Percentiles rank a stretch among this genome's conserved stretches.
phyloP scores from a whole-genome alignment of 2,329 filamentous ascomycete species.

The Tolypocladium nubicola region DNA sequence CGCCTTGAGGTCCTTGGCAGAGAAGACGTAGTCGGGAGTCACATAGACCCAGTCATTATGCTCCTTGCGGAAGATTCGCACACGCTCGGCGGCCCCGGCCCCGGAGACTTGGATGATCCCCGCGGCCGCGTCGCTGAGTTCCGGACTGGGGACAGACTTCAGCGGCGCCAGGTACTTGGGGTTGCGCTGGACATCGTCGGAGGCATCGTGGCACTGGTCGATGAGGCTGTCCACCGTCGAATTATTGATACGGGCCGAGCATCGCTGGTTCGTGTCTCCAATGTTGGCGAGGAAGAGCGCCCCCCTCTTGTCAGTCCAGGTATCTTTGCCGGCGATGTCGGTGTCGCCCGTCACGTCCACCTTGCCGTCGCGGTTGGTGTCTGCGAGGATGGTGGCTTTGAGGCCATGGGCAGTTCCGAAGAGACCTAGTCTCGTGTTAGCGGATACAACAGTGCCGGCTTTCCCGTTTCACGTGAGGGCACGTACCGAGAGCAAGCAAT shows the following conservation, averaged over 20 bases:
- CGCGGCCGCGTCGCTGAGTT: conserved; percentile 7
- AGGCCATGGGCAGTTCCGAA: not conserved
- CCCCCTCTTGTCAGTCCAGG: conserved; percentile 13
- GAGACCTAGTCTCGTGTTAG: not conserved
- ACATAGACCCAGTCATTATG: conserved; percentile 15
- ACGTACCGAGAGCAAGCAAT: not conserved
- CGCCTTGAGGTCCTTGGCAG: conserved; percentile 10
- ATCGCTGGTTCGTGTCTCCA: conserved; percentile 19
- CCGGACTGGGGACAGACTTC: conserved; percentile 15
- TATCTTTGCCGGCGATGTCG: conserved; percentile 12
- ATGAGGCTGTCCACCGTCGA: conserved; percentile 14
- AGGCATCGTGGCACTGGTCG: conserved; percentile 23
- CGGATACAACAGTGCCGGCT: not conserved
- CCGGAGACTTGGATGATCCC: conserved; percentile 8
- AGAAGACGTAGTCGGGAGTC: conserved; percentile 16
- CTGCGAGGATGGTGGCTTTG: conserved; percentile 13
- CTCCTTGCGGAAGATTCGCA: conserved; percentile 17
- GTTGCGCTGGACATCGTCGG: conserved; percentile 18
- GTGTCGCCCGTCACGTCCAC: conserved; percentile 13
- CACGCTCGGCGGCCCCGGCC: conserved; percentile 5
- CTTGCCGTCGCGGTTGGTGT: conserved; percentile 23
- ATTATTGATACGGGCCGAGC: conserved; percentile 9
- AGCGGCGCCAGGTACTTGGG: conserved; percentile 21
- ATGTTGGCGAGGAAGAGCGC: conserved; percentile 27
- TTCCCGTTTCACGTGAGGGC: not conserved